Conservation (phyloP, 768 basidiomycete genomes). For the Boletus rubescentipes region DNA sequence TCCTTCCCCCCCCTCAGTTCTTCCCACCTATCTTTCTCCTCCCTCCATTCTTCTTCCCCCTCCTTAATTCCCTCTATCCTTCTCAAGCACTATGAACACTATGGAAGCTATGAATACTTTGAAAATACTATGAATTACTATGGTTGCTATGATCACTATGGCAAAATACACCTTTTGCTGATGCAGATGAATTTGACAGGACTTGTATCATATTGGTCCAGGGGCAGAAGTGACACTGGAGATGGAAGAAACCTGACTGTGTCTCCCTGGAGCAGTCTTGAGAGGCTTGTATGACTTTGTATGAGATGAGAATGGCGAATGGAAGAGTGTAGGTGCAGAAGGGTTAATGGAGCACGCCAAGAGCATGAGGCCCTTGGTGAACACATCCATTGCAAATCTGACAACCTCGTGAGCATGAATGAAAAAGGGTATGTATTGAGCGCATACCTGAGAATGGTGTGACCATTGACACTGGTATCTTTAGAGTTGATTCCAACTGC, state of each 20-base stretch:
- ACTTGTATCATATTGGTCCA: too few relatives aligned
- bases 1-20: too few relatives aligned
- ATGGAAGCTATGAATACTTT: too few relatives aligned
- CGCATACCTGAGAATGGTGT: constrained; percentile 81
- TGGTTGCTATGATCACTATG: too few relatives aligned
- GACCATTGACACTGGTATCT: constrained; percentile 96
- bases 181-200: too few relatives aligned
- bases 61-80: too few relatives aligned
- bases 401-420: constrained; percentile 1
- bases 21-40: too few relatives aligned
- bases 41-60: too few relatives aligned
- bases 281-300: constrained; percentile 72
- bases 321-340: constrained; percentile 91
- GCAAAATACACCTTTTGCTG: too few relatives aligned
- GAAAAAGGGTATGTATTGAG: background rate
- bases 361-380: constrained; percentile 97
- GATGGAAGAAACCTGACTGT: constrained; percentile 40
- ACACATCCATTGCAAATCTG: constrained; percentile 88
- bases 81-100: too few relatives aligned
- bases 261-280: constrained; percentile 21
- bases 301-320: constrained; percentile 79
- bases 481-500: constrained; percentile 98
- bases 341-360: constrained; percentile 96
- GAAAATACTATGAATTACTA: too few relatives aligned
- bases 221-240: background rate